Evolutionary conservation across 2,329 filamentous ascomycete genomes (phyloP).

Genomic region (Teratosphaeria pseudoeucalypti): DNA sequence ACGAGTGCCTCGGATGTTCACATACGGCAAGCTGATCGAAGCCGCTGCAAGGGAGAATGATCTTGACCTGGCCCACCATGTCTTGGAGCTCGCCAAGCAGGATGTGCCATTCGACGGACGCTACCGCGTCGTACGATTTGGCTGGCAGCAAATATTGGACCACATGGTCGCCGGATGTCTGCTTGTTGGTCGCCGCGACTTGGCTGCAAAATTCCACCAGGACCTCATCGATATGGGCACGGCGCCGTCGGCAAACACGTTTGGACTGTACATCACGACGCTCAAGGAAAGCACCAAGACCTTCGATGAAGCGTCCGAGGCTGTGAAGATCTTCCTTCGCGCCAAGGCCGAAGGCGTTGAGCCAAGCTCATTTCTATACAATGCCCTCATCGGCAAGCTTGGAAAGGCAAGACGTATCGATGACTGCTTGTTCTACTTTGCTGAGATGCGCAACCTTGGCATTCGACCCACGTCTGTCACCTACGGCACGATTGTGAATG

Average conservation of each 20-base stretch:
- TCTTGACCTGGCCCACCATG: constrained; percentile 71
- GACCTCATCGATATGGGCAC: constrained; percentile 84
- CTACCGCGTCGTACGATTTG: constrained; percentile 80
- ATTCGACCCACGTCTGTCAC: constrained; percentile 96
- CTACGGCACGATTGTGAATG: constrained; percentile 96
- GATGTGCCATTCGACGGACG: constrained; percentile 79
- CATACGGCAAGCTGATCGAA: constrained; percentile 89
- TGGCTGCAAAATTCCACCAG: constrained; percentile 80
- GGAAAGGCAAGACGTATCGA: constrained; percentile 97
- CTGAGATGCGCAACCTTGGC: constrained; percentile 86
- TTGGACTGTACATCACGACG: constrained; percentile 97
- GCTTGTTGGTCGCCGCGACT: constrained; percentile 65
- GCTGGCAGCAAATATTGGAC: constrained; percentile 93
- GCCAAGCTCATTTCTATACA: constrained; percentile 94
- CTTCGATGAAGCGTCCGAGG: constrained; percentile 93
- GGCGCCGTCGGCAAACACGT: constrained; percentile 92
- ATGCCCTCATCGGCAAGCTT: constrained; percentile 93
- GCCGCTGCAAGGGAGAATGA: constrained; percentile 81
- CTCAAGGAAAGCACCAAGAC: constrained; percentile 95
- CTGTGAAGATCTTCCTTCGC: constrained; percentile 92
- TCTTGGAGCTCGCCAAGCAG: constrained; percentile 76
- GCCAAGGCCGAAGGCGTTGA: constrained; percentile 90
- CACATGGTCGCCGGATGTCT: constrained; percentile 92
- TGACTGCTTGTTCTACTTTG: constrained; percentile 95
- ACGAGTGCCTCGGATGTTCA: constrained; percentile 88